phyloP scores from a whole-genome alignment of 345 rosid species.

The Kandelia obovata region DNA sequence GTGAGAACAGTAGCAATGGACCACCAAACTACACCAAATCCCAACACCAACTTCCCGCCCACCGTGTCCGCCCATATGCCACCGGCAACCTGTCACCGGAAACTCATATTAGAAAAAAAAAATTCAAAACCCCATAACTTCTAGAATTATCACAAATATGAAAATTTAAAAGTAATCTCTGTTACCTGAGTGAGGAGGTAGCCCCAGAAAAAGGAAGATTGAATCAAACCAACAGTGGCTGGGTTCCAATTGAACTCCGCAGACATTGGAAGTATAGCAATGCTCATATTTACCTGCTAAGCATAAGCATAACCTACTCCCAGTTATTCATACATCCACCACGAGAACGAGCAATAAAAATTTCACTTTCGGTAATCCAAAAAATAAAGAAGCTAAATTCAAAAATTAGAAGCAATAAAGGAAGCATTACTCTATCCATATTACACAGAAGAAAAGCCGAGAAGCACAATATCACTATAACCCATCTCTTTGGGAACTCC shows the following conservation, averaged over 20 bases:
- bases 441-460: slow-evolving; percentile 86
- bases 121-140: neutral
- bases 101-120: slow-evolving; percentile 5
- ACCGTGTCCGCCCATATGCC: slow-evolving; percentile 96
- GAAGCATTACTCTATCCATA: slow-evolving; percentile 72
- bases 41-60: slow-evolving; percentile 83
- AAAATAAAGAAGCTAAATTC: no score
- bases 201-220: slow-evolving; percentile 98
- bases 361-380: no score
- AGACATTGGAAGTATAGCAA: slow-evolving; percentile 99
- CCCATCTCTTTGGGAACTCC: slow-evolving; percentile 87
- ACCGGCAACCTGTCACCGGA: slow-evolving; percentile 67
- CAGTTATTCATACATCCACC: slow-evolving; percentile 5
- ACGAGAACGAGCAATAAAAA: neutral
- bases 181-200: slow-evolving; percentile 88
- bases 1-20: slow-evolving; percentile 81
- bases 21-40: slow-evolving; percentile 95
- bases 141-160: neutral
- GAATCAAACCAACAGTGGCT: slow-evolving; percentile 80
- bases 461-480: slow-evolving; percentile 77
- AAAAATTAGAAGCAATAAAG: neutral
- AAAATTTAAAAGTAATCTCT: neutral
- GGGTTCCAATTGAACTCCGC: slow-evolving; percentile 86
- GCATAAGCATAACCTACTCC: slow-evolving; percentile 27
- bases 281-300: slow-evolving; percentile 94